Conservation (phyloP, 805 yeast species). For the Candida tammaniensis region DNA sequence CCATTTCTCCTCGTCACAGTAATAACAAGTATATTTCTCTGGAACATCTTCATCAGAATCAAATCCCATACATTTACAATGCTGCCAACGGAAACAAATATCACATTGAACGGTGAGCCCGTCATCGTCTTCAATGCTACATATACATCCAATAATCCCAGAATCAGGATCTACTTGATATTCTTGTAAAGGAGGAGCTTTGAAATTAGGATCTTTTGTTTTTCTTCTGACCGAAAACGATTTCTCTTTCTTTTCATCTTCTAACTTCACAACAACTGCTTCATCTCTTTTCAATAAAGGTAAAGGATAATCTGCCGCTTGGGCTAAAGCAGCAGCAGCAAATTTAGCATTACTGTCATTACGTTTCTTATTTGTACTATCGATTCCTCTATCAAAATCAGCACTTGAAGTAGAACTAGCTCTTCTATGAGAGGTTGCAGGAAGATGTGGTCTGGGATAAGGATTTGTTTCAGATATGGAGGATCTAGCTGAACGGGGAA, state of each 20-base stretch:
- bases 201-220: constrained; percentile 1
- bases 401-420: constrained; percentile 19
- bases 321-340: constrained; percentile 82
- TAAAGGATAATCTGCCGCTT: constrained; percentile 74
- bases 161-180: constrained; percentile 77
- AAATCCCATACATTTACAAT: constrained; percentile 85
- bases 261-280: constrained; percentile 1
- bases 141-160: constrained; percentile 85
- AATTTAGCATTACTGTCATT: constrained; percentile 54
- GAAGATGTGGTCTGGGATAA: constrained; percentile 5
- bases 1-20: constrained; percentile 55
- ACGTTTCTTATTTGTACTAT: constrained; percentile 30
- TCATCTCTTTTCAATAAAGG: constrained; percentile 35
- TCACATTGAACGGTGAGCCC: constrained; percentile 96
- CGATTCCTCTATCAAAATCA: constrained; percentile 32
- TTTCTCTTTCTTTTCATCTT: constrained; percentile 10
- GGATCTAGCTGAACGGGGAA: constrained; percentile 8
- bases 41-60: constrained; percentile 72
- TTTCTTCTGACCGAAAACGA: constrained; percentile 4
- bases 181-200: constrained; percentile 35
- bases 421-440: constrained; percentile 22
- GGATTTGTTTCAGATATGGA: constrained; percentile 4
- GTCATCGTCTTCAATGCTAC: constrained; percentile 84
- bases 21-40: constrained; percentile 68
- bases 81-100: constrained; percentile 91